These are phyloP conservation scores for Pleurotus pulmonarius DNA, from an alignment of 768 basidiomycete genomes.

Conservation along the genomic window DNA sequence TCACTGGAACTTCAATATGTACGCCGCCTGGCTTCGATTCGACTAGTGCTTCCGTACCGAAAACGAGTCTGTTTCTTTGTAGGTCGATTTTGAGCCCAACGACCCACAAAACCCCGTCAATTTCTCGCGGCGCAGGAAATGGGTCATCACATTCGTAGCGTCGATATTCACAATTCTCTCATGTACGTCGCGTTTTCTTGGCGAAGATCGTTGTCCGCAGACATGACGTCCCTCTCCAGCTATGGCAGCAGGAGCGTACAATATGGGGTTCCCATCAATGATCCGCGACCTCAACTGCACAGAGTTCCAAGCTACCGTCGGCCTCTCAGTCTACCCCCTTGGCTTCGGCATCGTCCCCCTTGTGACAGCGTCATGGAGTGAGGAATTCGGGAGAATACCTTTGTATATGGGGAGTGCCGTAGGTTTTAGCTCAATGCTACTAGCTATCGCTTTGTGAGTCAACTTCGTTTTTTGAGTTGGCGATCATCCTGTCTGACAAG, in stretches of 20 bases:
- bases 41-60: too few relatives aligned
- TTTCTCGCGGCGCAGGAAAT: slow-evolving; percentile 34
- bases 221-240: slow-evolving; percentile 20
- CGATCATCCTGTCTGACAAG: too few relatives aligned
- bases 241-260: slow-evolving; percentile 36
- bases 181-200: slow-evolving; percentile 25
- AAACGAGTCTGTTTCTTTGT: neutral
- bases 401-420: slow-evolving; percentile 38
- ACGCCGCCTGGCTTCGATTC: too few relatives aligned
- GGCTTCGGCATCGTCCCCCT: slow-evolving; percentile 51
- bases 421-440: slow-evolving; percentile 23
- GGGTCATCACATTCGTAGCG: slow-evolving; percentile 39
- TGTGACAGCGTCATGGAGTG: slow-evolving; percentile 53
- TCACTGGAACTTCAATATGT: too few relatives aligned
- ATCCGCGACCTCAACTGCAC: slow-evolving; percentile 27
- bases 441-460: neutral
- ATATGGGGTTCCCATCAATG: slow-evolving; percentile 46
- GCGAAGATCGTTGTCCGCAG: neutral
- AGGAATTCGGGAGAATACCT: slow-evolving; percentile 50
- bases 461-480: too few relatives aligned
- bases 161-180: slow-evolving; percentile 45
- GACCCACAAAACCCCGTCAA: slow-evolving; percentile 38
- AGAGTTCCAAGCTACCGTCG: slow-evolving; percentile 28
- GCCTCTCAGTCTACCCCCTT: slow-evolving; percentile 37
- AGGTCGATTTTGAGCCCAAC: slow-evolving; percentile 37